These are phyloP conservation scores for Mycena latifolia DNA, from an alignment of 768 basidiomycete species.

Conservation along the genomic window DNA sequence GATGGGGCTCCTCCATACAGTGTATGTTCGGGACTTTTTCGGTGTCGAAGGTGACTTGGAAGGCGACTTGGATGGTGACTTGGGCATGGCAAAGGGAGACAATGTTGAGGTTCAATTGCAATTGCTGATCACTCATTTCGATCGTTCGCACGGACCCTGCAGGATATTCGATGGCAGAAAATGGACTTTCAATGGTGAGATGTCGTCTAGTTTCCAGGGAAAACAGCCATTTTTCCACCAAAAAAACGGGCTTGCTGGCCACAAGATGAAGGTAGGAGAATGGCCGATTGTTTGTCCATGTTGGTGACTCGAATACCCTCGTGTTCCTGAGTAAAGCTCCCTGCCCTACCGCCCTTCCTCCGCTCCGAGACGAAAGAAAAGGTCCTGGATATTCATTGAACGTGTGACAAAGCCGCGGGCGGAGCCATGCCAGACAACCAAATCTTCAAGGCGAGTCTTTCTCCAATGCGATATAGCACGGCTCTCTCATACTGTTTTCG, in stretches of 20 bases:
- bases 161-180: too few species aligned
- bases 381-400: constrained; percentile 6
- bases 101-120: neutral
- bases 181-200: too few species aligned
- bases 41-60: constrained; percentile 22
- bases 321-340: constrained; percentile 16
- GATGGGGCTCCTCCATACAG: constrained; percentile 20
- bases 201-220: too few species aligned
- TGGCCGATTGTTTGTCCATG: constrained; percentile 10
- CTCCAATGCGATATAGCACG: constrained; percentile 33
- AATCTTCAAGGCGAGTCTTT: constrained; percentile 82
- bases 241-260: too few species aligned
- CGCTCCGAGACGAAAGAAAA: constrained; percentile 1
- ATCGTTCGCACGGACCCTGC: constrained; percentile 2
- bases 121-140: neutral
- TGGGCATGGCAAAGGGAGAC: constrained; percentile 11
- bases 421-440: constrained; percentile 80
- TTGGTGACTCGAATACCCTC: neutral
- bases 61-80: constrained; percentile 1
- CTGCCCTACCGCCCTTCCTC: neutral
- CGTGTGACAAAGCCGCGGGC: neutral
- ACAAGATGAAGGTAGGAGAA: neutral
- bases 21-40: constrained; percentile 11
- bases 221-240: too few species aligned
- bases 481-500: constrained; percentile 40